Conservation (phyloP, 139 green algal species). For the Coelastrella sp. region DNA sequence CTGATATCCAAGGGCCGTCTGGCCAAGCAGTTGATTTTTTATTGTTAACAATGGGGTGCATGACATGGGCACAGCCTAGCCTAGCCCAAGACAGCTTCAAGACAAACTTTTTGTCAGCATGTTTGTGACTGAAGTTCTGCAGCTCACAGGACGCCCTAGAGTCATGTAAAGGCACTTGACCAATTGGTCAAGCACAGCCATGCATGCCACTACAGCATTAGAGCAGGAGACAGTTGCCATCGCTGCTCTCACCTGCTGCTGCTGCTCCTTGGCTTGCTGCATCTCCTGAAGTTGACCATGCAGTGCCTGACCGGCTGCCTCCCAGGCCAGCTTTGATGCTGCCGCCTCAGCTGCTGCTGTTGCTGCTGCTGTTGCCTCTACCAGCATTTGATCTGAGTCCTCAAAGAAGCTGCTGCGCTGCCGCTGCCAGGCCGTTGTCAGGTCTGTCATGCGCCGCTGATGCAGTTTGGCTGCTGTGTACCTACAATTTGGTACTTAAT, state of each 20-base stretch:
- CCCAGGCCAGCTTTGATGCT: constrained; percentile 27
- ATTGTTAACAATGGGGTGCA: too few relatives aligned
- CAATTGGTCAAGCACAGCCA: too few relatives aligned
- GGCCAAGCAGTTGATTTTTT: too few relatives aligned
- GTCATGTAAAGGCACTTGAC: too few relatives aligned
- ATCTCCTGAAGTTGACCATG: neutral
- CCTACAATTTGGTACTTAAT: neutral
- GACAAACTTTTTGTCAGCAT: too few relatives aligned
- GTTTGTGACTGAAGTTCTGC: too few relatives aligned
- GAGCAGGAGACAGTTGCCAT: too few relatives aligned
- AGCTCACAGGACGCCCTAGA: too few relatives aligned
- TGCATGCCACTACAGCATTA: too few relatives aligned
- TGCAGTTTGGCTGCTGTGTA: constrained; percentile 30
- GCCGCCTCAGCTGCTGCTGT: constrained; percentile 8
- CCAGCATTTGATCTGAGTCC: constrained; percentile 5
- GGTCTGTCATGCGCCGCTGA: neutral
- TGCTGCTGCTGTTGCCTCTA: neutral
- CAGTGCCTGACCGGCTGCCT: neutral
- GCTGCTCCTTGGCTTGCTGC: constrained; percentile 7
- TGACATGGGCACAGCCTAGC: too few relatives aligned
- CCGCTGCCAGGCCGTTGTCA: constrained; percentile 8
- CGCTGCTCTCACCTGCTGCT: constrained; percentile 17
- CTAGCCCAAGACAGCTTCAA: too few relatives aligned
- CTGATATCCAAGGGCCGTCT: too few relatives aligned
- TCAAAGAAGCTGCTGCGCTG: neutral